Evolutionary conservation across 1,284 basidiomycete genomes (phyloP).

Genomic region (Cutaneotrichosporon cavernicola): DNA sequence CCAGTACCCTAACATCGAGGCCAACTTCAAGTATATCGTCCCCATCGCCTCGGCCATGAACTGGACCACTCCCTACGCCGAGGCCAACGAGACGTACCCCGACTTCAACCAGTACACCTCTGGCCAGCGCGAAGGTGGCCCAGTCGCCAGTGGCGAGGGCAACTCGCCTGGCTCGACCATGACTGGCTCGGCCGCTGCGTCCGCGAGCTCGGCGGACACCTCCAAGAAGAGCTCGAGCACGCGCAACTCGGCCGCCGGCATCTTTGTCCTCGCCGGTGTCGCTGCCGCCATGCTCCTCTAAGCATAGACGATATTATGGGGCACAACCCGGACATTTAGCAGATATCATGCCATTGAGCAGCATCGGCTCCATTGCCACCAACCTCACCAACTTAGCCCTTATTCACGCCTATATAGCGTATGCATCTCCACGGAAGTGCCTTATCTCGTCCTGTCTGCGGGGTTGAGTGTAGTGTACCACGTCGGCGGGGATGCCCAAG

Average conservation of each 20-base stretch:
- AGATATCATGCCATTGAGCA: not conserved
- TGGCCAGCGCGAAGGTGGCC: not conserved
- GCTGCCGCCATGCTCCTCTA: constrained; percentile 15
- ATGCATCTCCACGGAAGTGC: constrained; percentile 2
- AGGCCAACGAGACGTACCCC: constrained; percentile 50
- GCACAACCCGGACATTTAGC: not conserved
- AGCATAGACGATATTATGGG: not conserved
- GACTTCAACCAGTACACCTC: constrained; percentile 33
- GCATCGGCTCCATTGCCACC: not conserved
- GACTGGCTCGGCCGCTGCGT: not conserved
- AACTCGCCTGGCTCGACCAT: not conserved
- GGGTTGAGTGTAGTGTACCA: too few species aligned
- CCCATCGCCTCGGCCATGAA: constrained; percentile 53
- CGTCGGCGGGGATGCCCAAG: too few species aligned
- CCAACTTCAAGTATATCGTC: constrained; percentile 48
- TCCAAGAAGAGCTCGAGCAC: not conserved
- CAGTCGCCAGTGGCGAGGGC: not conserved
- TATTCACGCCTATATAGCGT: constrained; percentile 8
- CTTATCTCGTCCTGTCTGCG: not conserved
- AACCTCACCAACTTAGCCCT: not conserved
- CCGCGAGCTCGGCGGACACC: not conserved
- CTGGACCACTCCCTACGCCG: constrained; percentile 55
- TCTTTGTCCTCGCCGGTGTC: constrained; percentile 7
- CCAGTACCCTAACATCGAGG: constrained; percentile 44
- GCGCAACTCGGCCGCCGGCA: constrained; percentile 5